A percentile compares a stretch with the other conserved stretches of the same genome.
Evolutionary conservation across 1,284 basidiomycete genomes (phyloP).

Genomic region (Cryptococcus floricola): DNA sequence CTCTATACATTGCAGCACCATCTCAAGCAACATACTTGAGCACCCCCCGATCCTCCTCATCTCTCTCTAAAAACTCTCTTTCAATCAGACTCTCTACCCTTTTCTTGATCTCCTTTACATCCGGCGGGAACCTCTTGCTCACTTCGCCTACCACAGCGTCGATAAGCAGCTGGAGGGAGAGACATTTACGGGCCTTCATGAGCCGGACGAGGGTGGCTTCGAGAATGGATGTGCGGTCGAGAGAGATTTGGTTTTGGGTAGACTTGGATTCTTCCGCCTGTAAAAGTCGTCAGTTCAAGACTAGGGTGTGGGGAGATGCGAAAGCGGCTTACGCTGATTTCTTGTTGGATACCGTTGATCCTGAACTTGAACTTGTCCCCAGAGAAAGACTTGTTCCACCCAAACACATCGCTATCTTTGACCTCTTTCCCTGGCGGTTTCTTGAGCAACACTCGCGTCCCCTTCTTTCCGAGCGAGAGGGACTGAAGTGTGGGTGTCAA

Average conservation of each 20-base stretch:
- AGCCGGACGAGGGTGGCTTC: slow-evolving; percentile 93
- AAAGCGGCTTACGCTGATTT: slow-evolving; percentile 63
- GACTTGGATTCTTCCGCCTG: slow-evolving; percentile 80
- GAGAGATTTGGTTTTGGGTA: slow-evolving; percentile 77
- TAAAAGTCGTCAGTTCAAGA: neutral
- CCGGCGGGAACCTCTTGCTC: slow-evolving; percentile 54
- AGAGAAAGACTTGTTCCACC: slow-evolving; percentile 77
- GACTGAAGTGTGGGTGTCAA: slow-evolving; percentile 83
- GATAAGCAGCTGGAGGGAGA: slow-evolving; percentile 69
- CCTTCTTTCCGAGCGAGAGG: slow-evolving; percentile 81
- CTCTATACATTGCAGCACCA: no score
- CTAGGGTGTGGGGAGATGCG: neutral
- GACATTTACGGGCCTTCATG: slow-evolving; percentile 86
- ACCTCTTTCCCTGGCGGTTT: slow-evolving; percentile 76
- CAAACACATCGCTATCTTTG: slow-evolving; percentile 69
- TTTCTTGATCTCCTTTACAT: slow-evolving; percentile 70
- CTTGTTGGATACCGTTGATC: slow-evolving; percentile 94
- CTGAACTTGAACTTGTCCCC: slow-evolving; percentile 76
- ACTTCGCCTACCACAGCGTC: slow-evolving; percentile 60
- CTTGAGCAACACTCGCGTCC: slow-evolving; percentile 72
- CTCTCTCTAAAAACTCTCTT: slow-evolving; percentile 72
- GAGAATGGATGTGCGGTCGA: slow-evolving; percentile 77
- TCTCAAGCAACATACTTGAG: slow-evolving; percentile 77
- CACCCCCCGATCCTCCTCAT: slow-evolving; percentile 64
- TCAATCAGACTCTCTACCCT: slow-evolving; percentile 77